Evolutionary conservation across 306 rosid species (phyloP).

Genomic region (Cyclanthera cordifolia): DNA sequence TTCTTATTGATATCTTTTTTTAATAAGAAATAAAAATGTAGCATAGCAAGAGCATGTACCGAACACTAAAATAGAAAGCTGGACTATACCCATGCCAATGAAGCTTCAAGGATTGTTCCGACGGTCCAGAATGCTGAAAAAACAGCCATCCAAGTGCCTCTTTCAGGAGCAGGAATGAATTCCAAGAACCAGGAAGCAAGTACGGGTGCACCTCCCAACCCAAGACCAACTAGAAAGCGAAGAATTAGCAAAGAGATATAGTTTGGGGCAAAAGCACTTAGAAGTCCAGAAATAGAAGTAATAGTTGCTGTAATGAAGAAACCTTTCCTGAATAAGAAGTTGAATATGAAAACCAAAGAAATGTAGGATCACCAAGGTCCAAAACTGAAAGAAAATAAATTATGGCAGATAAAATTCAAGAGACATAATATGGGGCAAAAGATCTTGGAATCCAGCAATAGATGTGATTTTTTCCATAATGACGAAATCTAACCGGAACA

Average conservation of each 20-base stretch:
- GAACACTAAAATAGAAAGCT: conserved; percentile 13
- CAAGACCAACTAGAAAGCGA: conserved; percentile 82
- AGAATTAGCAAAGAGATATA: conserved; percentile 36
- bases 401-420: conserved; percentile 12
- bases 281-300: conserved; percentile 51
- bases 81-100: conserved; percentile 82
- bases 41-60: conserved; percentile 6
- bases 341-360: too few species aligned
- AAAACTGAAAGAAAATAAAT: too few species aligned
- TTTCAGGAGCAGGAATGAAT: conserved; percentile 81
- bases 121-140: conserved; percentile 89
- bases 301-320: conserved; percentile 56
- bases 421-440: conserved; percentile 51
- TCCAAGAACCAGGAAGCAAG: conserved; percentile 85
- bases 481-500: conserved; percentile 66
- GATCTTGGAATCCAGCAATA: conserved; percentile 62
- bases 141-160: conserved; percentile 97
- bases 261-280: conserved; percentile 67
- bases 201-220: conserved; percentile 96
- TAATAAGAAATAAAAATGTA: conserved; percentile 9
- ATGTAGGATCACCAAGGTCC: too few species aligned
- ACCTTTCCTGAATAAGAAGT: conserved; percentile 51
- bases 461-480: conserved; percentile 52
- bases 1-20: not conserved
- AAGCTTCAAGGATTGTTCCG: conserved; percentile 88